Percentiles rank a stretch among this genome's conserved stretches.
These are phyloP conservation scores for Salix caprea DNA, from an alignment of 345 rosid genomes.

Conservation along the genomic window DNA sequence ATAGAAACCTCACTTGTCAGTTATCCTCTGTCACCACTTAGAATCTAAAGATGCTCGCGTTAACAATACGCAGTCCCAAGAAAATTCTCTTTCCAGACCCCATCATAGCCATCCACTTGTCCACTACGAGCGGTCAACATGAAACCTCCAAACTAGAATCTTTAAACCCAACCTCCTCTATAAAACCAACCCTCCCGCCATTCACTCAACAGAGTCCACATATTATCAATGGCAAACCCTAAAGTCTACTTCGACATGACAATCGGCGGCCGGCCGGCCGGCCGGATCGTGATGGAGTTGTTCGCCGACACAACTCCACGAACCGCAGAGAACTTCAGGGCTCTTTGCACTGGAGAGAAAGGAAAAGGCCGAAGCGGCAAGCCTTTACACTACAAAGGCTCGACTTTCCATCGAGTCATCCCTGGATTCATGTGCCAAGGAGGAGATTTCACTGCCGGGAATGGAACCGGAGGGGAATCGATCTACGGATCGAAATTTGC, in stretches of 20 bases:
- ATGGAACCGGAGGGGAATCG: slow-evolving; percentile 83
- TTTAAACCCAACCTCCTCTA: background rate
- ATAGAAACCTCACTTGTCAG: background rate
- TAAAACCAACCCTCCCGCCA: background rate
- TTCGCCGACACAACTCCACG: slow-evolving; percentile 25
- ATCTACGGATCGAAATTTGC: slow-evolving; percentile 67
- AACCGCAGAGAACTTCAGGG: slow-evolving; percentile 82
- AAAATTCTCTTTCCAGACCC: background rate
- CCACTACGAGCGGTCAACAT: slow-evolving; percentile 3
- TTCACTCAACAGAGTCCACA: background rate
- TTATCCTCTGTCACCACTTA: background rate
- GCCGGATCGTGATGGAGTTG: slow-evolving; percentile 23
- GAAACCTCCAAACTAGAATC: background rate
- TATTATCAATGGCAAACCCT: slow-evolving; percentile 13
- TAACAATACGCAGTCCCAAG: background rate
- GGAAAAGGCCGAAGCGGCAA: slow-evolving; percentile 52
- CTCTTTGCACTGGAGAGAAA: slow-evolving; percentile 80
- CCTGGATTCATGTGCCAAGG: slow-evolving; percentile 87
- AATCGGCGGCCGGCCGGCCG: slow-evolving; percentile 12
- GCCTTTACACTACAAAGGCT: slow-evolving; percentile 84
- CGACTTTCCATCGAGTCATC: slow-evolving; percentile 71
- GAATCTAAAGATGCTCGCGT: slow-evolving; percentile 5
- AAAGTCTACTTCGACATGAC: slow-evolving; percentile 20
- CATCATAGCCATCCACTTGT: slow-evolving; percentile 3
- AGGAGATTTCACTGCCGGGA: slow-evolving; percentile 74